Evolutionary conservation across 2,329 filamentous ascomycete genomes (phyloP), one percentile per base, ranked within the genome.

Genomic region (Aspergillus unguis): DNA sequence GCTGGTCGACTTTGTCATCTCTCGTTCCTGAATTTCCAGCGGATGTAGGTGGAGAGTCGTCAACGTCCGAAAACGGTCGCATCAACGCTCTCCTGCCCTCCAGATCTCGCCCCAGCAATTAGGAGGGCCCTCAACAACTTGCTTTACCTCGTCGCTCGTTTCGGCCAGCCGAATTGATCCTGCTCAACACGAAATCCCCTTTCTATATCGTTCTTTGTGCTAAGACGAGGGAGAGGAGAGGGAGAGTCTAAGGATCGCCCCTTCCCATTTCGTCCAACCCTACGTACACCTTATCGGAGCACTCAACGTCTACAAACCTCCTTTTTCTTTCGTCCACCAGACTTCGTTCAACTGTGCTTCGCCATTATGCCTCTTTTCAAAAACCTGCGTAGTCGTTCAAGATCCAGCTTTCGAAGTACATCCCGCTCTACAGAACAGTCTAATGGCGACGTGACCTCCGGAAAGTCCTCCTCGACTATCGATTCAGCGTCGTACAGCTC

Each of bases 301-400:
- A 27, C 10, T 41, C 42, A 27, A 23, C 23, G 5, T 23, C 38
- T 11, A 2, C 23, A 7, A 33, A 7, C 11, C n/a, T 23, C 41
- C 41, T 44, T 42, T 29, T 27, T 28, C 44, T 43, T 44, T 40
- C 29, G 7, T 6, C 27, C 36, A 5, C 9, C n/a, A 5, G 36
- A 25, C 9, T 9, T n/a, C 36, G n/a, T 38, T 9, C 7, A 43
- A 17, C 11, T 47, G 28, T 31, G 37, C 11, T 51, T 54, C 48
- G 28, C 41, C 37, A 54, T 45, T 48, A 78, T 78, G 76, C 69
- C 85, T 40, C 89, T 95, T 66, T 79, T 94, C 64, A 89, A 84
- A 71, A 85, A 87, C 66, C 74, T 95, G 52, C 87, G 89, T 62
- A 84, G 89, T 62, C 85, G 86, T 62, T 94, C 88, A 52, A 86